Base-by-base conservation (phyloP, 2,329 filamentous ascomycete genomes). In the Cladophialophora bantiana region DNA sequence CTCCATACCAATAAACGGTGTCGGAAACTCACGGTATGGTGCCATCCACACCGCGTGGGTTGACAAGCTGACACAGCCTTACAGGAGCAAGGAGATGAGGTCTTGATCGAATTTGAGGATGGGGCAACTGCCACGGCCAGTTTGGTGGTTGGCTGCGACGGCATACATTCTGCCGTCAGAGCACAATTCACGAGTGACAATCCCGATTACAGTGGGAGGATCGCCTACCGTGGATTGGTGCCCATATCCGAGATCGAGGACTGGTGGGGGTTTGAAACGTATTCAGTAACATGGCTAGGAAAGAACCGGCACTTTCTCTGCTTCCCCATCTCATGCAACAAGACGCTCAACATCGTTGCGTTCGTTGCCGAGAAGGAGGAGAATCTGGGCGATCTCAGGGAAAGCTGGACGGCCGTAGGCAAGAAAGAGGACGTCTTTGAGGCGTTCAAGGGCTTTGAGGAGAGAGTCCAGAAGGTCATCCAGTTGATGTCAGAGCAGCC, bases 281-380 rank as follows among this genome's bases (percentile, higher is more conserved):
- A 75, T 58, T 64, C 73, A 7, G 69, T 73, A 13, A 66, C 74
- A 34, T 80, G 77, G 77, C 67, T 77, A 5, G 77, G 74, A 0
- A 76, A 75, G 40, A 73, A 75, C 62, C 73, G 74, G 63, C 79
- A 81, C 71, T 75, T 80, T 36, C 73, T 81, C 7, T 68, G 73
- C 15, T 80, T 77, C 63, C 77, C 79, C 3, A 80, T 81, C 59
- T 70, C 68, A 10, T 58, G 70, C 5, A 77, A 78, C 70, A 72
- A 74, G 63, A 68, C 68, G n/a, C 68, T 80, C 26, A 79, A 79
- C 65, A 73, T 79, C 48, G 77, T 80, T 2, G 78, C 74, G 0
- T 79, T 78, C 59, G 73, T 77, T 4, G 74, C 74, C 15, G 74
- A 74, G 45, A 66, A 70, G 7, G 73, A 76, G 62, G 73, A 75